Base-by-base conservation (phyloP, 495 filamentous ascomycete species). In the Annulohypoxylon maeteangense region DNA sequence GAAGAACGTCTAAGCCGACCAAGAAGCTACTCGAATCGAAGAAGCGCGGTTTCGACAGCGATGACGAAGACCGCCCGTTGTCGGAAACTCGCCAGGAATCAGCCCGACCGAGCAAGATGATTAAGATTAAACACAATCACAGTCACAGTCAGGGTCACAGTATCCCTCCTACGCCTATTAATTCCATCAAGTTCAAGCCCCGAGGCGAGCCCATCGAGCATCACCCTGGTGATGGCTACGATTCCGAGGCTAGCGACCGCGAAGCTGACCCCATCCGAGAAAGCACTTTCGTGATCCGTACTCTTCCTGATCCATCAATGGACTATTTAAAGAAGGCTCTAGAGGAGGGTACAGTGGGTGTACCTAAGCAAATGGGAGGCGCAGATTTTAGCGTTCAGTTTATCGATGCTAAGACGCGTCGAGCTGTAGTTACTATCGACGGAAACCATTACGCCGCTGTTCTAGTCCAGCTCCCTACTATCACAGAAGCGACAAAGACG, bases 401-500 rank as follows among this genome's bases (percentile, higher is more conserved):
- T 65, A 82, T 97, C 22, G 89, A 90, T 51, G 83, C 83, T 0
- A 92, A 94, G 53, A 89, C 89, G 1, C 88, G 95, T 51, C 88
- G 93, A 8, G 90, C 90, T 1, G 81, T 92, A 50, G 77, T 98
- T 1, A 88, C 81, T 11, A 85, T 99, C 23, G 83, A 88, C 14
- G 89, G 89, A 1, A 81, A 88, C 50, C 81, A 87, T 27, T 99
- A 94, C 74, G 93, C 94, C 0, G 94, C 92, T 20, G 82, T 88
- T 5, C 80, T 98, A 55, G 90, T 98, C 5, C 95, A 98, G 67
- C 82, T 99, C 10, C 95, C 95, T 0, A 95, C 90, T 69, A 91
- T 99, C 63, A 88, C 97, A 1, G 95, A 99, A 79, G 91, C 90
- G 7, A 96, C 96, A 90, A 99, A 99, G 81, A 94, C 90, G 57